A percentile compares a stretch with the other conserved stretches of the same genome.
Evolutionary conservation across 73 alveolate species (phyloP).

Genomic region (Loxodes magnus): DNA sequence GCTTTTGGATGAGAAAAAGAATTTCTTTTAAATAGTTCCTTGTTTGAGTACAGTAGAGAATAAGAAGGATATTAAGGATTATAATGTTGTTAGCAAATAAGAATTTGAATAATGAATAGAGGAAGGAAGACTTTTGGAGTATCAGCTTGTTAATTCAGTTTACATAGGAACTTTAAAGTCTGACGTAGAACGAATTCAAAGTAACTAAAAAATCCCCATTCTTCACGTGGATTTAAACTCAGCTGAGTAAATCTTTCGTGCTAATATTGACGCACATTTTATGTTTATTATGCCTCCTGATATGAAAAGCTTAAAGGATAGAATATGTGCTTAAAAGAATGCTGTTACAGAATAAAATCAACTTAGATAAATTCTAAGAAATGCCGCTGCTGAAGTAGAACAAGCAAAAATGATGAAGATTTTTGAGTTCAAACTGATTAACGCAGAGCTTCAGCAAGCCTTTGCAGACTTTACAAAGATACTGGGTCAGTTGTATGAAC

Average conservation of each 20-base stretch:
- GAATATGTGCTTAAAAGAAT: no score
- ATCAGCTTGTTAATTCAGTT: slow-evolving; percentile 41
- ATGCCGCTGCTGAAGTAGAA: no score
- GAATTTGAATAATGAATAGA: slow-evolving; percentile 54
- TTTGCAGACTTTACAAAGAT: no score
- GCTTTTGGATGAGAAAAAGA: slow-evolving; percentile 58
- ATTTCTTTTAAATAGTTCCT: slow-evolving; percentile 22
- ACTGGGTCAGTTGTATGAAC: no score
- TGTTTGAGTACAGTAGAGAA: slow-evolving; percentile 25
- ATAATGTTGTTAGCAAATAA: slow-evolving; percentile 49
- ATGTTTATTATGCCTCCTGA: slow-evolving; percentile 68
- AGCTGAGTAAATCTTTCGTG: slow-evolving; percentile 54
- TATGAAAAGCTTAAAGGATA: slow-evolving; percentile 55
- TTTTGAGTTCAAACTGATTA: no score
- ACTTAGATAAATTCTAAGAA: no score
- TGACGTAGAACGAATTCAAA: slow-evolving; percentile 46
- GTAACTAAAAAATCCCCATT: slow-evolving; percentile 56
- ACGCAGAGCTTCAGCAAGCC: no score
- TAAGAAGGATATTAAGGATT: slow-evolving; percentile 33
- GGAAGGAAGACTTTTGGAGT: slow-evolving; percentile 39
- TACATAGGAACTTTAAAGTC: slow-evolving; percentile 46
- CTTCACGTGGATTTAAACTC: slow-evolving; percentile 62
- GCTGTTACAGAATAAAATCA: no score
- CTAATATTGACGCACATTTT: slow-evolving; percentile 58
- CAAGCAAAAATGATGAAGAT: no score